Base-by-base conservation (phyloP, 495 filamentous ascomycete genomes). In the Hypoxylon subgilvum region DNA sequence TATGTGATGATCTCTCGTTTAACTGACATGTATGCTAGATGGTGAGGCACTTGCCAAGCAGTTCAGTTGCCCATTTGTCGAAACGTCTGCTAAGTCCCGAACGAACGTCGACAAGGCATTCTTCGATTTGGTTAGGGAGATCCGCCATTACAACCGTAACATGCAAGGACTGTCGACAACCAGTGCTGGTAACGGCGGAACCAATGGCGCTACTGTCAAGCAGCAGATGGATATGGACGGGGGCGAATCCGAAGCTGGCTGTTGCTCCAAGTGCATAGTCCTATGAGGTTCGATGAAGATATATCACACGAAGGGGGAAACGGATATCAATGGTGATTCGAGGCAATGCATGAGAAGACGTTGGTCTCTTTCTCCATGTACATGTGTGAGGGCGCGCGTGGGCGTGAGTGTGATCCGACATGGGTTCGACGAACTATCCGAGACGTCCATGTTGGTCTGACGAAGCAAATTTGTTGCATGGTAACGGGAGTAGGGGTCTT, bases 41-140 rank as follows among this genome's bases (percentile, higher is more conserved):
- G 94, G 93, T 65, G 86, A 92, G 70, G 82, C 85, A 52, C 81
- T 97, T 49, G 94, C 94, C 31, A 81, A 83, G 22, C 84, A 88
- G 60, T 97, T 97, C 74, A 86, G 86, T 64, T 97, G 94, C 83
- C 91, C 92, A 72, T 98, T 97, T 78, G 96, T 98, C 76, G 94
- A 98, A 79, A 97, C 94, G 27, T 98, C 94, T 32, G 94, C 94
- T 57, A 98, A 97, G 78, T 95, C 92, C 58, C 89, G 92, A 72
- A 92, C 94, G 75, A 96, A 97, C 69, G 94, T 98, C 69, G 95
- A 98, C 74, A 90, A 95, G 71, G 92, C 94, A 45, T 98, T 98
- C 79, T 97, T 90, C 80, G 90, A 97, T 69, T 90, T 97, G 62
- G 94, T 98, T 40, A 87, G 95, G 55, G 94, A 97, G 71, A 98